Evolutionary conservation across 768 basidiomycete genomes (phyloP).

Genomic region (Lactarius tabidus): DNA sequence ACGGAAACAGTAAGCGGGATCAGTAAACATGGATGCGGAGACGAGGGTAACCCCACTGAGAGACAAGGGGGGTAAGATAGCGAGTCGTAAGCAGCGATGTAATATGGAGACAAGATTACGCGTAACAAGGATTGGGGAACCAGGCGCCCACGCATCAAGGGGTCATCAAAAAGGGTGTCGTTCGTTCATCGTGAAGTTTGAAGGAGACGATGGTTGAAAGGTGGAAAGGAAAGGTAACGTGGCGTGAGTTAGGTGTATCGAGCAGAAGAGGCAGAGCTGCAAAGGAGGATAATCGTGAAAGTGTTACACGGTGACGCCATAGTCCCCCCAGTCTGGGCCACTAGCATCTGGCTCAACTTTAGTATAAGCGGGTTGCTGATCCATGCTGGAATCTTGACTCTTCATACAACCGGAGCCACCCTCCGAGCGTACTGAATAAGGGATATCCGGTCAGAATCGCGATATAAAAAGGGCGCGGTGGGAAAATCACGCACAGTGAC

Average conservation of each 20-base stretch:
- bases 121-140: neutral
- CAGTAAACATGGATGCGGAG: slow-evolving; percentile 7
- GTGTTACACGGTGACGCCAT: neutral
- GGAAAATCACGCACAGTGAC: slow-evolving; percentile 60
- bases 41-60: slow-evolving; percentile 8
- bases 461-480: neutral
- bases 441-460: neutral
- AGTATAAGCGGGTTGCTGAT: slow-evolving; percentile 6
- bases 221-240: neutral
- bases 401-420: slow-evolving; percentile 73
- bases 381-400: slow-evolving; percentile 33
- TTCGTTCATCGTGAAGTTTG: neutral
- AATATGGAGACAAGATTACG: neutral
- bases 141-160: slow-evolving; percentile 3
- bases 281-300: too few species aligned
- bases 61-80: slow-evolving; percentile 6
- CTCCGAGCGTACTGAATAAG: slow-evolving; percentile 63
- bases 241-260: neutral
- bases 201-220: neutral
- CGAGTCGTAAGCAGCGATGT: slow-evolving; percentile 1
- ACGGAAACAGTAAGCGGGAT: neutral
- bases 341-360: slow-evolving; percentile 10
- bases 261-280: neutral
- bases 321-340: slow-evolving; percentile 10
- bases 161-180: slow-evolving; percentile 1